A percentile compares a stretch with the other conserved stretches of the same genome.
Conservation (phyloP, 2,329 filamentous ascomycete species). For the Xylaria sp. region DNA sequence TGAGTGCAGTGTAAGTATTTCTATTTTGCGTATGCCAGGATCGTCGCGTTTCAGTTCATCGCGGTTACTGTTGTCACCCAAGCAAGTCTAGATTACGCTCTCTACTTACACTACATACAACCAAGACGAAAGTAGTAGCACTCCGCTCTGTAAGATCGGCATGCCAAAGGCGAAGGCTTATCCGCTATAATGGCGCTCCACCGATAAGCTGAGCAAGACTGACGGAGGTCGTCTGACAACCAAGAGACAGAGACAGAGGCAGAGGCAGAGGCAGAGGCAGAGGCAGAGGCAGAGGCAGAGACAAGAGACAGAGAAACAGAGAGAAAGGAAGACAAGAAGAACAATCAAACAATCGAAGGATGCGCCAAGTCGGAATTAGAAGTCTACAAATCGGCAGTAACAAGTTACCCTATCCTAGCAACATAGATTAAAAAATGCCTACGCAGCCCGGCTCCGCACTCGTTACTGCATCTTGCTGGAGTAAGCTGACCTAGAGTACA, state of each 20-base stretch:
- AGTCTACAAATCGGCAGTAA: background rate
- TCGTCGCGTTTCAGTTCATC: constrained; percentile 8
- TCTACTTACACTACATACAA: no score
- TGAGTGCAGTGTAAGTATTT: no score
- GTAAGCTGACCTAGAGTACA: constrained; percentile 26
- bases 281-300: no score
- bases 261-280: no score
- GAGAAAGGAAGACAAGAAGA: no score
- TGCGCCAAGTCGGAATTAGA: background rate
- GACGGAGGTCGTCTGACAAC: no score
- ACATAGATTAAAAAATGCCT: background rate
- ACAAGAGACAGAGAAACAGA: no score
- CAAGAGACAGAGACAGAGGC: no score
- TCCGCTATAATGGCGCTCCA: background rate
- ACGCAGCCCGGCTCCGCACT: background rate
- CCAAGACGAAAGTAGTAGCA: background rate
- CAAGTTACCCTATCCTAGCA: background rate
- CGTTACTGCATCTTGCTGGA: constrained; percentile 17
- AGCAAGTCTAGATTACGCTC: background rate
- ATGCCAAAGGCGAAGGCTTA: background rate
- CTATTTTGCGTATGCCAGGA: constrained; percentile 14
- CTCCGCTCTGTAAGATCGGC: background rate
- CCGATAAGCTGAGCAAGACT: no score
- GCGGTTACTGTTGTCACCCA: background rate
- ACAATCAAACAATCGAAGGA: constrained; percentile 5